Evolutionary conservation across 768 basidiomycete species (phyloP).

Genomic region (Hygrocybe coccinea): DNA sequence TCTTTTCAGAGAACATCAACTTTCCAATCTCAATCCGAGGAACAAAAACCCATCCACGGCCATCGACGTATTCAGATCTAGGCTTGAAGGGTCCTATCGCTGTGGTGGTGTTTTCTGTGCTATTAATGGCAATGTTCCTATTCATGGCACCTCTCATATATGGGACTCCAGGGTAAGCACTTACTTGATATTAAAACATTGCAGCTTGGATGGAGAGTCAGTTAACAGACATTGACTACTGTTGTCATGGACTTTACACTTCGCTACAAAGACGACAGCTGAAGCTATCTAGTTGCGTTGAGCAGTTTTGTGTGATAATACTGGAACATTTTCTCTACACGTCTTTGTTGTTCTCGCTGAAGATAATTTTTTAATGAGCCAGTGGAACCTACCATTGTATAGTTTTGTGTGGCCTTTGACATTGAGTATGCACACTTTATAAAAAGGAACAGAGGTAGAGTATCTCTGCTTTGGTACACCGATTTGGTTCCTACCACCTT

Average conservation of each 20-base stretch:
- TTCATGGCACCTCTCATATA: conserved; percentile 91
- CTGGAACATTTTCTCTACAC: background rate
- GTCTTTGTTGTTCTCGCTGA: background rate
- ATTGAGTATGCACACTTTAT: background rate
- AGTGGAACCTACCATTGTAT: too few species aligned
- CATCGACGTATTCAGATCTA: conserved; percentile 62
- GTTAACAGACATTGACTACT: conserved; percentile 82
- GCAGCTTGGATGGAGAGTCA: conserved; percentile 74
- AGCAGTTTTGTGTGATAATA: conserved; percentile 2
- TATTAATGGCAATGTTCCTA: conserved; percentile 60
- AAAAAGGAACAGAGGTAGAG: background rate
- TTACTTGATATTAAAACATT: too few species aligned
- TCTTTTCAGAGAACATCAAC: conserved; percentile 86
- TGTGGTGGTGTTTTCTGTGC: conserved; percentile 50
- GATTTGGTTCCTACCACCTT: too few species aligned
- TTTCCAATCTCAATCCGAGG: conserved; percentile 79
- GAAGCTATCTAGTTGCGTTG: conserved; percentile 34
- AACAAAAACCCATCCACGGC: conserved; percentile 54
- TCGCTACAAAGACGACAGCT: conserved; percentile 63
- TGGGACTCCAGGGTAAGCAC: conserved; percentile 85
- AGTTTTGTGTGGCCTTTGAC: too few species aligned
- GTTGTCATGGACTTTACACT: conserved; percentile 91
- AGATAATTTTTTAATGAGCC: too few species aligned
- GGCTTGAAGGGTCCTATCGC: conserved; percentile 72
- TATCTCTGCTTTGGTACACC: too few species aligned